phyloP scores from a whole-genome alignment of 2,329 filamentous ascomycete genomes.

The Calonectria naviculata region DNA sequence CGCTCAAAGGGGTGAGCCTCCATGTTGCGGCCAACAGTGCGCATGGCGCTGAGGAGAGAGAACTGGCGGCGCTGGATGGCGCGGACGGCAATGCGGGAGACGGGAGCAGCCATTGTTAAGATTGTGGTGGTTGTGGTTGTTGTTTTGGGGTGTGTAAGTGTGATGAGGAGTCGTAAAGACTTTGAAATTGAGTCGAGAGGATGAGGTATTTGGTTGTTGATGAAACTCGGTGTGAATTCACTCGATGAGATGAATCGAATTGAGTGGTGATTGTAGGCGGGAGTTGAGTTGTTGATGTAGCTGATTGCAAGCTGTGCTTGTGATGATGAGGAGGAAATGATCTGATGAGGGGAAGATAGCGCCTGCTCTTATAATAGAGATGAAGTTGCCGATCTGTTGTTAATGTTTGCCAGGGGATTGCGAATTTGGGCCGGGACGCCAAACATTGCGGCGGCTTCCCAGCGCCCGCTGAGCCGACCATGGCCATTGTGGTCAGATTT shows the following conservation, averaged over 20 bases:
- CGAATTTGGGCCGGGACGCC: conserved; percentile 29
- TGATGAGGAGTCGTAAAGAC: conserved; percentile 24
- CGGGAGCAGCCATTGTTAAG: conserved; percentile 42
- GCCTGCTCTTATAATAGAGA: conserved; percentile 39
- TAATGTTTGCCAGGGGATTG: conserved; percentile 14
- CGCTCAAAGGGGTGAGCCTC: conserved; percentile 52
- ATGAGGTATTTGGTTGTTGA: conserved; percentile 4
- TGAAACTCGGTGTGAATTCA: conserved; percentile 24
- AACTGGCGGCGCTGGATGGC: conserved; percentile 46
- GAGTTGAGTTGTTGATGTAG: conserved; percentile 35
- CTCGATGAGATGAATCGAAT: conserved; percentile 31
- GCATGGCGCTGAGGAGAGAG: conserved; percentile 47
- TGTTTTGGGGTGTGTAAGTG: conserved; percentile 30
- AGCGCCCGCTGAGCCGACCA: conserved; percentile 31
- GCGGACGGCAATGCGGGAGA: conserved; percentile 44
- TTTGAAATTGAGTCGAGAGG: conserved; percentile 23
- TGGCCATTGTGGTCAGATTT: conserved; percentile 43
- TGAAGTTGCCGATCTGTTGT: conserved; percentile 23
- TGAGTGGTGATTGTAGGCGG: conserved; percentile 27
- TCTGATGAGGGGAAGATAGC: conserved; percentile 28
- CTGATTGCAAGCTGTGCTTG: conserved; percentile 32
- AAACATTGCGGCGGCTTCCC: conserved; percentile 36
- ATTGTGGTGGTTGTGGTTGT: conserved; percentile 21
- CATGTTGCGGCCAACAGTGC: conserved; percentile 45
- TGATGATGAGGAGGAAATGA: conserved; percentile 34